Percentiles rank a stretch among this genome's conserved stretches.
These are phyloP conservation scores for Rhododendron ferrugineum DNA, from an alignment of 148 eudicot genomes.

Conservation along the genomic window DNA sequence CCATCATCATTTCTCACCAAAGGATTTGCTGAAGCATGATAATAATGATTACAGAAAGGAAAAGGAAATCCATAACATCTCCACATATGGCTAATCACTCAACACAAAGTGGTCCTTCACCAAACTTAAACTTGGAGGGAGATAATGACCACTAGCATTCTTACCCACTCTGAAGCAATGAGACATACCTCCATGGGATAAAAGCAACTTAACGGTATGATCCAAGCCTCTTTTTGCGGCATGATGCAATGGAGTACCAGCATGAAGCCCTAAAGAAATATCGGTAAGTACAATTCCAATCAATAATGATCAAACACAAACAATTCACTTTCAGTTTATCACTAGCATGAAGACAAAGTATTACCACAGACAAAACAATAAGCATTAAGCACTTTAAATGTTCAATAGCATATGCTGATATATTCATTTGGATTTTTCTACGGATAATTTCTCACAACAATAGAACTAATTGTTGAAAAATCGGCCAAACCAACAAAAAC, in stretches of 20 bases:
- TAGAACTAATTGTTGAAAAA: background rate
- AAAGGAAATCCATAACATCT: background rate
- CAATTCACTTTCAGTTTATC: background rate
- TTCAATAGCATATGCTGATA: background rate
- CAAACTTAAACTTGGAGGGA: background rate
- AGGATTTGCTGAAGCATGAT: conserved; percentile 39
- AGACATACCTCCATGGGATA: conserved; percentile 46
- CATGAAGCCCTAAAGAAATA: conserved; percentile 38
- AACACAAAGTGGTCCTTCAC: background rate
- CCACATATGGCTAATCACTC: background rate
- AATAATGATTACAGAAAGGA: background rate
- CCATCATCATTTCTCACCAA: conserved; percentile 50
- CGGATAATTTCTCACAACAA: background rate
- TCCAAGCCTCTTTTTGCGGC: conserved; percentile 58
- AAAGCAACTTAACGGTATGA: conserved; percentile 43
- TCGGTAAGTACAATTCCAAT: background rate
- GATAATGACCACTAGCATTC: background rate
- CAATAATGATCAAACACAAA: background rate
- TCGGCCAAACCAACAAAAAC: background rate
- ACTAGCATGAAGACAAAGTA: background rate
- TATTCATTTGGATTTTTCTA: background rate
- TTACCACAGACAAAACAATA: background rate
- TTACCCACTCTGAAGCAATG: background rate
- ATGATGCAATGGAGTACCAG: conserved; percentile 61
- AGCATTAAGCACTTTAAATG: background rate